Evolutionary conservation across 495 filamentous ascomycete species (phyloP), one percentile per base, ranked within the genome.

Genomic region (Penicillium cosmopolitanum): DNA sequence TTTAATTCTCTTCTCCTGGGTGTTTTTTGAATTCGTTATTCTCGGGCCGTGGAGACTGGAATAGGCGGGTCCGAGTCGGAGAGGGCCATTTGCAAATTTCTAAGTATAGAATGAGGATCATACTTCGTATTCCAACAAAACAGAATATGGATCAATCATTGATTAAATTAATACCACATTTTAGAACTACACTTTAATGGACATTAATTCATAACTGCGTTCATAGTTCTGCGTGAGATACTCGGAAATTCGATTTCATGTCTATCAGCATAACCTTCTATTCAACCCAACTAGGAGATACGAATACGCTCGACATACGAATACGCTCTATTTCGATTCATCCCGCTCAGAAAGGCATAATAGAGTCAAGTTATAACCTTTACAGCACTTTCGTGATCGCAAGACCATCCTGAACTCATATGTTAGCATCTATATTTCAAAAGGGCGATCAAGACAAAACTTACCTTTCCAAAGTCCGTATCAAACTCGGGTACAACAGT

Each of bases 311-410:
- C 28, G 6, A 8, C 19, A 31, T 31, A 23, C 3, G 23, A 23
- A 31, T 31, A 31, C 28, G 28, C 28, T 31, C 28, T 3, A 8
- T 31, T 8, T 31, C 1, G 28, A 31, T 31, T 31, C 5, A 31
- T 31, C 8, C 28, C 28, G 28, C 28, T 31, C 4, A 6, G 28
- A 31, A 31, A 28, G 2, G 5, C 2, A 28, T 28, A 5, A 28
- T 28, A 7, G 4, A 5, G 5, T 7, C 25, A 28, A 31, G 28
- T 6, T 31, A 9, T 4, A 48, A 25, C 12, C 0, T 48, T 48
- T 6, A 48, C 18, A 66, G n/a, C 8, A 63, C 50, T 42, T 61
- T 64, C n/a, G 61, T 63, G 23, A 66, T 46, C 12, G 62, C 64
- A 2, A 66, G 31, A 12, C 61, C 64, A 61, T 66, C 64, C 64